phyloP scores from a whole-genome alignment of 2,329 filamentous ascomycete species.

The Mycosphaerelloides madeirae region DNA sequence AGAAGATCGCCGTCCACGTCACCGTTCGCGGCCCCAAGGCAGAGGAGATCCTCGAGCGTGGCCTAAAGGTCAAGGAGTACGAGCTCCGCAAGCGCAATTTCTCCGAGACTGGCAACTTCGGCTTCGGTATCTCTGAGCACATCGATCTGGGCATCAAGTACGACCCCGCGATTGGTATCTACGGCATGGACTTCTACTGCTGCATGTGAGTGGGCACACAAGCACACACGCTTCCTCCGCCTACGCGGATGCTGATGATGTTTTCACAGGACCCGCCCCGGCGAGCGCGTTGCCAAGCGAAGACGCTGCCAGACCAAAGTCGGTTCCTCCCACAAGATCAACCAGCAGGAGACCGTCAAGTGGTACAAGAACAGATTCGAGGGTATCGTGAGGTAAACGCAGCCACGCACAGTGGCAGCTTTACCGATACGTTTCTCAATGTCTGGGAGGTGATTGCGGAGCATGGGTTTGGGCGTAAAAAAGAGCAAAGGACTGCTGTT shows the following conservation, averaged over 20 bases:
- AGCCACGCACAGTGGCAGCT: constrained; percentile 8
- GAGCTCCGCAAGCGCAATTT: constrained; percentile 99
- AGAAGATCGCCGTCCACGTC: constrained; percentile 99
- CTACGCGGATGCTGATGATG: constrained; percentile 11
- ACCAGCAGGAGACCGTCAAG: constrained; percentile 90
- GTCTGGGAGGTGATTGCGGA: constrained; percentile 15
- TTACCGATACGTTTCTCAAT: constrained; percentile 8
- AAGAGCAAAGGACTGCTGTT: constrained; percentile 24
- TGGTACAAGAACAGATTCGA: constrained; percentile 98
- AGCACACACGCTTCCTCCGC: too few relatives aligned
- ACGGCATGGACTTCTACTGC: constrained; percentile 99
- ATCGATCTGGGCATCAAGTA: constrained; percentile 99
- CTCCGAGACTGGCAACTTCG: constrained; percentile 99
- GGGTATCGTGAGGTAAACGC: constrained; percentile 92
- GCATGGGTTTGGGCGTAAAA: constrained; percentile 22
- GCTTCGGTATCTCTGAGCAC: constrained; percentile 99
- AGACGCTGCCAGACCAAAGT: constrained; percentile 83
- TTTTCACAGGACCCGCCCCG: constrained; percentile 72
- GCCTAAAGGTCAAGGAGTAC: constrained; percentile 99
- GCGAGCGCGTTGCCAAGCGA: constrained; percentile 95
- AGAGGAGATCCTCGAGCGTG: constrained; percentile 99
- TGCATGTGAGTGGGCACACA: constrained; percentile 67
- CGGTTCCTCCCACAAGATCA: constrained; percentile 87
- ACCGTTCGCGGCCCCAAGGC: constrained; percentile 99
- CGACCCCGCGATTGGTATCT: constrained; percentile 96